A percentile compares a stretch with the other conserved stretches of the same genome.
Conservation (phyloP, 768 basidiomycete genomes). For the Phylloporus rhodoxanthus region DNA sequence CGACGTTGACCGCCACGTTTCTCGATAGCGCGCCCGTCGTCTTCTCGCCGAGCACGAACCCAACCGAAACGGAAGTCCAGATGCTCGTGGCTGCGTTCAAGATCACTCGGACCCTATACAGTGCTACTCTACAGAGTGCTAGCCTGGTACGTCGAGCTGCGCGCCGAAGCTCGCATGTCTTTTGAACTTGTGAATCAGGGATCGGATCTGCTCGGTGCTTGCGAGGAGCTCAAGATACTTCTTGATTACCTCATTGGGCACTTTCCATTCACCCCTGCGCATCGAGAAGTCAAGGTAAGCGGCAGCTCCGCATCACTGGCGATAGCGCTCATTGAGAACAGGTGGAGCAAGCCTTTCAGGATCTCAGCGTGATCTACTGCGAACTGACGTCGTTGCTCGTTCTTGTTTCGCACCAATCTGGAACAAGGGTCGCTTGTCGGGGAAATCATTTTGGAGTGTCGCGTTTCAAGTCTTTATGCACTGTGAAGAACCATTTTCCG, state of each 20-base stretch:
- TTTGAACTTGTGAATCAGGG: constrained; percentile 18
- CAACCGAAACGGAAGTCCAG: constrained; percentile 55
- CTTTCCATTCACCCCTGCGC: constrained; percentile 67
- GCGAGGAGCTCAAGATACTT: constrained; percentile 51
- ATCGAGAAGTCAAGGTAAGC: constrained; percentile 53
- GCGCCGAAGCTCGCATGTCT: not conserved
- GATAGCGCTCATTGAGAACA: constrained; percentile 25
- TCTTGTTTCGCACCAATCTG: constrained; percentile 30
- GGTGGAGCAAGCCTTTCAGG: constrained; percentile 62
- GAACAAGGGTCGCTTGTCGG: constrained; percentile 2
- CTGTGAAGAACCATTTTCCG: constrained; percentile 14
- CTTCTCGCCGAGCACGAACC: constrained; percentile 61
- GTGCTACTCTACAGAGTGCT: constrained; percentile 43
- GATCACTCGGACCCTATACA: constrained; percentile 58
- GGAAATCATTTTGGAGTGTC: constrained; percentile 7
- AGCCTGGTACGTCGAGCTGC: constrained; percentile 29
- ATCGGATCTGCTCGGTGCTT: constrained; percentile 20
- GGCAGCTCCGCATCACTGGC: not conserved
- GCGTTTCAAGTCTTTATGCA: constrained; percentile 15
- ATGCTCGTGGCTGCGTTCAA: constrained; percentile 52
- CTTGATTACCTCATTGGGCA: constrained; percentile 73
- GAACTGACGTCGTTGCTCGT: constrained; percentile 64
- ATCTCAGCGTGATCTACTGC: constrained; percentile 73
- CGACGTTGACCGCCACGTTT: constrained; percentile 75
- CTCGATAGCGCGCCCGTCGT: constrained; percentile 82